A percentile compares a stretch with the other conserved stretches of the same genome.
Evolutionary conservation across 2,329 filamentous ascomycete genomes (phyloP).

Genomic region (Aureobasidium sp.): DNA sequence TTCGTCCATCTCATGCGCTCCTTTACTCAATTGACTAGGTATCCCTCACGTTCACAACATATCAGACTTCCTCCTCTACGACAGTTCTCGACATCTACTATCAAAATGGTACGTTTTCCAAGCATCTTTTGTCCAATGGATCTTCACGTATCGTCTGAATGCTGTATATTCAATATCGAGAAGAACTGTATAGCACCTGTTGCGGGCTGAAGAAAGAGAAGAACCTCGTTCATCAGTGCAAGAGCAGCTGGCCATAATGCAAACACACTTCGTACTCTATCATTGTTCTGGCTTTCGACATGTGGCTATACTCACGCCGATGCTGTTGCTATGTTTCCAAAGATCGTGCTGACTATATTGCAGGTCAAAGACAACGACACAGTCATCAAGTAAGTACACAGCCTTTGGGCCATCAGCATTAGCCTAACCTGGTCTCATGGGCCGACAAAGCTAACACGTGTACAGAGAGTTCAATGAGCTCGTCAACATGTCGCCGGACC

Average conservation of each 20-base stretch:
- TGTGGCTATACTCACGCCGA: not conserved
- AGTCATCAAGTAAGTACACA: constrained; percentile 39
- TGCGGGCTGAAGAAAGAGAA: not conserved
- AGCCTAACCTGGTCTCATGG: too few species aligned
- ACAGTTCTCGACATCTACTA: constrained; percentile 6
- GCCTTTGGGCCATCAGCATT: not conserved
- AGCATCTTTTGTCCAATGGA: not conserved
- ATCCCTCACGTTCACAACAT: not conserved
- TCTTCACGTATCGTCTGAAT: not conserved
- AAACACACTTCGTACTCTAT: too few species aligned
- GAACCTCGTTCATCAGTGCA: not conserved
- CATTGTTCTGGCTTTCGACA: too few species aligned
- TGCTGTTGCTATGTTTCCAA: not conserved
- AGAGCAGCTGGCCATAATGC: not conserved
- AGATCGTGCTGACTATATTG: not conserved
- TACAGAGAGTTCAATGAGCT: constrained; percentile 56
- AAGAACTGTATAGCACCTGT: not conserved
- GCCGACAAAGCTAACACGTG: not conserved
- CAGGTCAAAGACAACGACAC: constrained; percentile 45
- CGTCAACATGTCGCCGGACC: constrained; percentile 58
- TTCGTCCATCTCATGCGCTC: not conserved
- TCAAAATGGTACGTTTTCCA: constrained; percentile 32
- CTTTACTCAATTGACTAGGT: not conserved
- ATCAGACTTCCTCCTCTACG: not conserved
- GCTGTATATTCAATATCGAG: not conserved